Base-by-base conservation (phyloP, 2,329 filamentous ascomycete genomes). In the Westerdykella sp. region DNA sequence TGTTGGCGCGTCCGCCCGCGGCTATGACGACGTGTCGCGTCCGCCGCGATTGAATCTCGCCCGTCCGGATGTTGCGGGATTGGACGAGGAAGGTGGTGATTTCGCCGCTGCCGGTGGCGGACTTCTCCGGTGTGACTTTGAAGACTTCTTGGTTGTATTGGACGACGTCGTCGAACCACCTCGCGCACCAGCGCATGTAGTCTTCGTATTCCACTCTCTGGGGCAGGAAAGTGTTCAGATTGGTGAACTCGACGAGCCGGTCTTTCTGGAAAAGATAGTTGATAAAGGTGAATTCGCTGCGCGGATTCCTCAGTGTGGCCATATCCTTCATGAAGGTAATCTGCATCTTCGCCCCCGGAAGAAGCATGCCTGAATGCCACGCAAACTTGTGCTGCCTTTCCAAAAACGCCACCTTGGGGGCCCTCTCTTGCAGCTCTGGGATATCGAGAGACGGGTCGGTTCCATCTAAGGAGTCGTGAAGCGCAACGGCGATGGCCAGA, bases 271-370 rank as follows among this genome's bases (percentile, higher is more conserved):
- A 85, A 11, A 97, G 79, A 66, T 97, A 97, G 70, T 96, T 96
- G 62, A 95, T 74, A 70, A 96, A 97, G 12, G 91, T 97, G 68
- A 97, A 97, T 58, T 89, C 79, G 53, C 87, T 95, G 50, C 85
- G 80, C 6, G 91, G 91, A 63, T 97, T 83, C 45, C 91, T 79
- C 54, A 95, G 75, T 3, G 87, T 93, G 3, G 91, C 91, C 66
- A 97, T 79, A 63, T 97, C 91, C 72, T 97, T 97, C 71, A 97
- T 78, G 72, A 95, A 97, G 9, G 87, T 94, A 56, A 97, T 97
- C 65, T 97, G 91, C 91, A 97, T 97, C 70, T 85, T 89, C 41
- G 90, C 87, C 5, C 89, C 90, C 0, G 89, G 87, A 3, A 97
- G 78, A 46, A 96, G 80, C 91, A 97, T 97, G 46, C 91, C 91